These are phyloP conservation scores for Trypanosoma platydactyli DNA, from an alignment of 208 protist species.

Conservation along the genomic window DNA sequence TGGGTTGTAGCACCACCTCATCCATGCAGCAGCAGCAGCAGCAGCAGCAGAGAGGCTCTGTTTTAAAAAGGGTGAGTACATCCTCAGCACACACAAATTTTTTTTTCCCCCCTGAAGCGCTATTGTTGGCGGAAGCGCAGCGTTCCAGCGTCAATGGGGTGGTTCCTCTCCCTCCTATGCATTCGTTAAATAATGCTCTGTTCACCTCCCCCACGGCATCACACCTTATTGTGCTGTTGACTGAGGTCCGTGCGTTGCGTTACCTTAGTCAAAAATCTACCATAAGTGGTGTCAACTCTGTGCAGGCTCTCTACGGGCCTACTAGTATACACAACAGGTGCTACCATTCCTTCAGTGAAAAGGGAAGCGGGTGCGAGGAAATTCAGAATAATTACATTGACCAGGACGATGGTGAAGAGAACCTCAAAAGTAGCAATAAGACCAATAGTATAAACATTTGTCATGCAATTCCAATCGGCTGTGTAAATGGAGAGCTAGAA, in stretches of 20 bases:
- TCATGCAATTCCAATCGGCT: neutral
- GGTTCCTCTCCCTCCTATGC: neutral
- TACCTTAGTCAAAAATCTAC: conserved; percentile 47
- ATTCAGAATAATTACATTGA: neutral
- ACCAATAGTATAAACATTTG: too few species aligned
- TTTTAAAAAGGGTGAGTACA: neutral
- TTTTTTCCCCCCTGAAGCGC: conserved; percentile 19
- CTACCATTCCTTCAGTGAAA: conserved; percentile 17
- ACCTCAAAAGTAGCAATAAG: neutral
- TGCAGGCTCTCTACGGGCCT: conserved; percentile 25
- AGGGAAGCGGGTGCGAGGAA: conserved; percentile 5
- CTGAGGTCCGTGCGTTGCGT: conserved; percentile 65
- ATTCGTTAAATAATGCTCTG: conserved; percentile 21
- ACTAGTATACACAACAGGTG: conserved; percentile 24
- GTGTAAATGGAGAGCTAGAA: conserved; percentile 1
- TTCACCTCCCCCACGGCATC: conserved; percentile 43
- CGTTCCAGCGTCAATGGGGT: neutral
- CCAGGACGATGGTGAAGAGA: conserved; percentile 3
- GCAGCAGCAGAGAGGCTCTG: conserved; percentile 4
- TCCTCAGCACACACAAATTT: conserved; percentile 2
- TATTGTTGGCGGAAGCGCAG: neutral
- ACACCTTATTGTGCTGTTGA: conserved; percentile 71
- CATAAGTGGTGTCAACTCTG: conserved; percentile 9
- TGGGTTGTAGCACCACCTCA: conserved; percentile 13
- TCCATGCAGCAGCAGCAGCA: conserved; percentile 6